Evolutionary conservation across 768 basidiomycete species (phyloP), one percentile per base, ranked within the genome.

Genomic region (Cubamyces lactineus): DNA sequence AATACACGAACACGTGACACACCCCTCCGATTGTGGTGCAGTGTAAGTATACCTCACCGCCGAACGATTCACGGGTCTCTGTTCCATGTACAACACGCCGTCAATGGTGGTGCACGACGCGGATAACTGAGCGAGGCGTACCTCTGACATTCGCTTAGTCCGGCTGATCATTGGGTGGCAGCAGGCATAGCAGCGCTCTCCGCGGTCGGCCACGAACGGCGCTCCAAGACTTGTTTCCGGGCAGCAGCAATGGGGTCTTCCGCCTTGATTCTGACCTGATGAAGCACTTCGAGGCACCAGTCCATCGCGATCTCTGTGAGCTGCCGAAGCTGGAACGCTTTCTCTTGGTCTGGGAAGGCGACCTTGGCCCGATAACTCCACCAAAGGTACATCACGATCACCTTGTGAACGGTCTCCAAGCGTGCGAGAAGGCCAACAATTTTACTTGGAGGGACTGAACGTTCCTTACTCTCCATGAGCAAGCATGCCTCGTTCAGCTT

Each of bases 301-400:
- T 92, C 87, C 68, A 96, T 79, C 15, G 80, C 86, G 39, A 70
- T 69, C 75, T 96, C 92, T 7, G 87, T 77, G 26, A 88, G 75
- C 13, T 70, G 70, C 71, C 94, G 92, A 47, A 92, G 68, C 16
- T 70, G 74, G 13, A 73, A 65, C 1, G 86, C 89, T 26, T 75
- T 72, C 6, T 76, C 71, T 34, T 80, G 76, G n/a, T 89, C 79
- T 4, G 82, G 73, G 72, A 90, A 98, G 8, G 86, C 79, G 54
- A 92, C 78, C 0, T 84, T 79, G 60, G 84, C 80, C 41, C 95
- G 87, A 72, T 84, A 87, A 19, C 81, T 79, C 65, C 95, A 79
- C 96, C 96, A 99, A 51, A 94, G 77, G 74, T 98, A 98, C 21
- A 89, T 67, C 15, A 88, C 86, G 28, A 93, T 68, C 30, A 84